phyloP scores from a whole-genome alignment of 1,284 basidiomycete genomes.

The Cryptococcus floricola region DNA sequence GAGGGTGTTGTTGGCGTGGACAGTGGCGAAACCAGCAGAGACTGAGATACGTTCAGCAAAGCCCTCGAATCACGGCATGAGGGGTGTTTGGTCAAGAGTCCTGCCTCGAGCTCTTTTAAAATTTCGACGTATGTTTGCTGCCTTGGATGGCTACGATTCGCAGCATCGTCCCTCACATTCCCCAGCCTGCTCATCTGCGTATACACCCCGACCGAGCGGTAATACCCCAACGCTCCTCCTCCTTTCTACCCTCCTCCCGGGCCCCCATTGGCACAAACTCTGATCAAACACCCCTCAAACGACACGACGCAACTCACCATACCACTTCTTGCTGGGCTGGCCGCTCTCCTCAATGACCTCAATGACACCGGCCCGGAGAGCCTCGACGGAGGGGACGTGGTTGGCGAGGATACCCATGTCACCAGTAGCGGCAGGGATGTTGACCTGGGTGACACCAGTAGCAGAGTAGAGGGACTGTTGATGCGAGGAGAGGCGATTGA shows the following conservation, averaged over 20 bases:
- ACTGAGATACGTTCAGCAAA: constrained; percentile 55
- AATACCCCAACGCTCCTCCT: too few species aligned
- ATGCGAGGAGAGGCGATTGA: not conserved
- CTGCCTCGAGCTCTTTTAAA: too few species aligned
- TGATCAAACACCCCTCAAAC: not conserved
- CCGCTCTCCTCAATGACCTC: constrained; percentile 82
- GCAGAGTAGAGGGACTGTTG: constrained; percentile 78
- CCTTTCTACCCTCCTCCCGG: not conserved
- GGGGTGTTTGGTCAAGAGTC: not conserved
- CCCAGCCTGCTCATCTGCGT: not conserved
- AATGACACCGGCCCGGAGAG: constrained; percentile 84
- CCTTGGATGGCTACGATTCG: too few species aligned
- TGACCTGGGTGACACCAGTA: constrained; percentile 86
- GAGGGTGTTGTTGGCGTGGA: constrained; percentile 94
- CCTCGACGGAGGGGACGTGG: constrained; percentile 90
- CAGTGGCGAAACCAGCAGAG: constrained; percentile 94
- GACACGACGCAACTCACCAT: constrained; percentile 62
- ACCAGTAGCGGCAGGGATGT: constrained; percentile 86
- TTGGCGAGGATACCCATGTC: constrained; percentile 98
- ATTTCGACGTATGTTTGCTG: too few species aligned
- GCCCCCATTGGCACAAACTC: not conserved
- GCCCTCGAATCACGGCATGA: too few species aligned
- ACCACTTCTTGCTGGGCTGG: constrained; percentile 78
- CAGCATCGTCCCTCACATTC: not conserved
- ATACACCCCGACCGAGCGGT: not conserved